A percentile compares a stretch with the other conserved stretches of the same genome.
Conservation (phyloP, 805 yeast species). For the Candida krabiensis region DNA sequence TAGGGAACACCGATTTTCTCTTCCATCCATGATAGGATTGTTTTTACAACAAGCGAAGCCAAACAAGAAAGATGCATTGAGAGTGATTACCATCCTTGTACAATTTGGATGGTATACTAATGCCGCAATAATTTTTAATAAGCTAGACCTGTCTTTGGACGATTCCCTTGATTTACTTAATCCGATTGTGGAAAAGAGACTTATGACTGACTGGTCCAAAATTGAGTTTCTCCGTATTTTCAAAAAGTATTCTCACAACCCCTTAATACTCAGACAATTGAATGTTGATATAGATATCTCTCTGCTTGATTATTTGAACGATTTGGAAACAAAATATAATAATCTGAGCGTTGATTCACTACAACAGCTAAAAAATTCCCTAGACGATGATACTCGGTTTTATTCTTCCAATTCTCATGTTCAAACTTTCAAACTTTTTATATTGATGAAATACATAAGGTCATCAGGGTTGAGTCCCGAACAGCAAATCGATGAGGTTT, state of each 20-base stretch:
- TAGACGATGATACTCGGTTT: conserved; percentile 1
- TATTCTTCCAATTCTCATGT: conserved; percentile 1
- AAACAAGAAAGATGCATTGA: background rate
- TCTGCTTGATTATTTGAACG: conserved; percentile 8
- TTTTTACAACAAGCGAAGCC: background rate
- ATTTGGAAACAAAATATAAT: conserved; percentile 7
- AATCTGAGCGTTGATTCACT: background rate
- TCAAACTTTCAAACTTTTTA: conserved; percentile 4
- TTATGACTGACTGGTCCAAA: conserved; percentile 14
- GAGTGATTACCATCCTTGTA: conserved; percentile 6
- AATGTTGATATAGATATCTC: conserved; percentile 1
- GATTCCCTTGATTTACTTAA: conserved; percentile 7
- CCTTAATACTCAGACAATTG: conserved; percentile 9
- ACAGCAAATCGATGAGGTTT: background rate
- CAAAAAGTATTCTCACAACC: conserved; percentile 2
- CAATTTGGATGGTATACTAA: conserved; percentile 13
- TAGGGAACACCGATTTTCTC: background rate
- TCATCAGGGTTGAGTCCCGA: background rate
- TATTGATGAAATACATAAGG: conserved; percentile 1
- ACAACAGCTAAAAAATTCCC: conserved; percentile 1
- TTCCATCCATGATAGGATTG: background rate
- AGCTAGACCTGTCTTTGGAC: conserved; percentile 7
- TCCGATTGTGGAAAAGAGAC: background rate
- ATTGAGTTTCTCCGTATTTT: conserved; percentile 13
- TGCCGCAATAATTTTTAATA: conserved; percentile 8